Base-by-base conservation (phyloP, 139 green algal species). In the Chlorella sp. region DNA sequence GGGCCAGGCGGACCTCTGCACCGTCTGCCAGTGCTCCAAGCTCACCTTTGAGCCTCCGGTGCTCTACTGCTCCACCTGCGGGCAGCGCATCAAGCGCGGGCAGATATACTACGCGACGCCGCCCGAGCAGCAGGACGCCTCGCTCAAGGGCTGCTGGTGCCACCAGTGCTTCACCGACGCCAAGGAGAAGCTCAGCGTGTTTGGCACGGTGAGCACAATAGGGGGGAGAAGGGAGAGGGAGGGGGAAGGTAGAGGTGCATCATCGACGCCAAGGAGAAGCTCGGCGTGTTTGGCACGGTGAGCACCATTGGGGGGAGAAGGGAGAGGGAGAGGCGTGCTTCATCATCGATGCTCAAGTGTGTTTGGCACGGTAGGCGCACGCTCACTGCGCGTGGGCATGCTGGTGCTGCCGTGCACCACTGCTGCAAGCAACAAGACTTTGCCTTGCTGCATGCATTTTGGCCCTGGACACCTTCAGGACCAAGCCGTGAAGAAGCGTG, bases 31-130 rank as follows among this genome's bases (percentile, higher is more conserved):
- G 29, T 77, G 88, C 4, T 89, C 88, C 31, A 91, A 90, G 63
- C 85, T 98, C 30, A 90, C 83, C 6, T 99, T 98, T 79, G 95
- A 99, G 85, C 95, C 95, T 32, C 91, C 92, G 23, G 86, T 89
- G 30, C 76, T 99, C 51, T 98, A 97, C 84, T 99, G 95, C 85
- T 90, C 85, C 27, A 61, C 62, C 49, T 99, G 95, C 79, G 86
- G 79, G 1, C 77, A 88, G 70, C 90, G 91, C 62, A 97, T 99
- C 86, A 98, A 98, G 86, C 86, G 92, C 65, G 89, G 93, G 42
- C 88, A 94, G 77, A 86, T 88, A 10, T 95, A 90, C 74, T 86
- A 91, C 75, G 70, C 51, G 42, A 88, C 82, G 20, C 73, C 78
- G 26, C 35, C 55, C 6, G 20, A 27, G 22, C 20, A 27, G 55